phyloP scores from a whole-genome alignment of 2,329 filamentous ascomycete genomes.

The Epichloe sylvatica region DNA sequence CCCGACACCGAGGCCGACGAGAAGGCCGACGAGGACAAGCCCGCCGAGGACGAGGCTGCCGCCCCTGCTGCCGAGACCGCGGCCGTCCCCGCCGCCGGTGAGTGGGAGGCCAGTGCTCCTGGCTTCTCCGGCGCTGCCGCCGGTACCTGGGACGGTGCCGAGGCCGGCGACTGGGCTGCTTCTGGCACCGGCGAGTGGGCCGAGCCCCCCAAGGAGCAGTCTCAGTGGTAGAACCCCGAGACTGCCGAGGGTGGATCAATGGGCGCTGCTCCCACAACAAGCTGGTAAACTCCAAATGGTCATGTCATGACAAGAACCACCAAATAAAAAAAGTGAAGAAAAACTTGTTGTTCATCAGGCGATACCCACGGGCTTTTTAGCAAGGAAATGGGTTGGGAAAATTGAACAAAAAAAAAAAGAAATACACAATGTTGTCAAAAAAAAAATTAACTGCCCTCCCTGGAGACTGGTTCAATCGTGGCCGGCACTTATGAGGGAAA shows the following conservation, averaged over 20 bases:
- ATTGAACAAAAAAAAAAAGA: neutral
- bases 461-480: slow-evolving; percentile 35
- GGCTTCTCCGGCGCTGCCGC: slow-evolving; percentile 50
- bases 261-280: slow-evolving; percentile 1
- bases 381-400: neutral
- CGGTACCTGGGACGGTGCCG: slow-evolving; percentile 41
- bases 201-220: slow-evolving; percentile 38
- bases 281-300: slow-evolving; percentile 8
- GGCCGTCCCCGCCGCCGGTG: slow-evolving; percentile 52
- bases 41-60: slow-evolving; percentile 74
- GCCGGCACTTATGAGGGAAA: slow-evolving; percentile 97
- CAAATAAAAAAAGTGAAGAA: neutral
- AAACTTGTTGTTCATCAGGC: slow-evolving; percentile 2
- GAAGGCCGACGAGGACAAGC: slow-evolving; percentile 84
- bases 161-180: slow-evolving; percentile 50
- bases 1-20: slow-evolving; percentile 99
- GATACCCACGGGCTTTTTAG: slow-evolving; percentile 1
- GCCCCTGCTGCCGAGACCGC: slow-evolving; percentile 64
- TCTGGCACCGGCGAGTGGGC: slow-evolving; percentile 57
- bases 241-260: slow-evolving; percentile 6
- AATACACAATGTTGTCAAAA: slow-evolving; percentile 5
- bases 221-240: slow-evolving; percentile 33
- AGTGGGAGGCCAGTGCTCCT: slow-evolving; percentile 75
- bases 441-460: neutral
- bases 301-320: neutral